Evolutionary conservation across 208 protist species (phyloP).

Genomic region (Acanthamoeba polyphaga): DNA sequence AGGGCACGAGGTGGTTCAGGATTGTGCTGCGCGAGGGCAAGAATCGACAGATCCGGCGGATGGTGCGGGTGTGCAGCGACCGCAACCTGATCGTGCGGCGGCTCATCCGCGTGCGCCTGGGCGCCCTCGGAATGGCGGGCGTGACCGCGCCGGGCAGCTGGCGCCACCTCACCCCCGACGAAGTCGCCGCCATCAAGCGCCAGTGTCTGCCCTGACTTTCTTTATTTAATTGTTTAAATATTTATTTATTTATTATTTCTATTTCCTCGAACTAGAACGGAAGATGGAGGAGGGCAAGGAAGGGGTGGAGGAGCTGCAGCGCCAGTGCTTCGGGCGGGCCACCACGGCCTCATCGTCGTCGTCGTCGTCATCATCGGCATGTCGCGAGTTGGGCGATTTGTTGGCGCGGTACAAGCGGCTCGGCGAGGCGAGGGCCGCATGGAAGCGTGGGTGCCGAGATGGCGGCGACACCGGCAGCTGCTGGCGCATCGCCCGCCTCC

Average conservation of each 20-base stretch:
- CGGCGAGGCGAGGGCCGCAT: background rate
- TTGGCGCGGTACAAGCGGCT: background rate
- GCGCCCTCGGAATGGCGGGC: background rate
- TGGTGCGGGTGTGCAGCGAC: conserved; percentile 44
- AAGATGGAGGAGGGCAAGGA: background rate
- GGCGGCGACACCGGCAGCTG: background rate
- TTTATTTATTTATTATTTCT: background rate
- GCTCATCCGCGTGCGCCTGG: conserved; percentile 32
- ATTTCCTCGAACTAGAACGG: too few relatives aligned
- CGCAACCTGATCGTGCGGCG: background rate
- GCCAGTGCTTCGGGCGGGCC: background rate
- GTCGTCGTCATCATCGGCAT: background rate
- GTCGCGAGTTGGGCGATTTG: background rate
- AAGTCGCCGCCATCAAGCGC: conserved; percentile 13
- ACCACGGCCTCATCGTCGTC: background rate
- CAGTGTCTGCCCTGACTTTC: background rate
- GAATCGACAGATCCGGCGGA: conserved; percentile 26
- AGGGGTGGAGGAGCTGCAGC: background rate
- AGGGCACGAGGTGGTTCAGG: background rate
- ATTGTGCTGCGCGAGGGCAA: conserved; percentile 27
- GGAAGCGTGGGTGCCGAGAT: background rate
- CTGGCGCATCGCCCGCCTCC: background rate
- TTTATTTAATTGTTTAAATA: background rate
- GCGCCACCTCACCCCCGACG: conserved; percentile 37
- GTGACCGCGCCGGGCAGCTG: conserved; percentile 22